Evolutionary conservation across 768 basidiomycete genomes (phyloP), one percentile per base, ranked within the genome.

Genomic region (Antrodiella citrinella): DNA sequence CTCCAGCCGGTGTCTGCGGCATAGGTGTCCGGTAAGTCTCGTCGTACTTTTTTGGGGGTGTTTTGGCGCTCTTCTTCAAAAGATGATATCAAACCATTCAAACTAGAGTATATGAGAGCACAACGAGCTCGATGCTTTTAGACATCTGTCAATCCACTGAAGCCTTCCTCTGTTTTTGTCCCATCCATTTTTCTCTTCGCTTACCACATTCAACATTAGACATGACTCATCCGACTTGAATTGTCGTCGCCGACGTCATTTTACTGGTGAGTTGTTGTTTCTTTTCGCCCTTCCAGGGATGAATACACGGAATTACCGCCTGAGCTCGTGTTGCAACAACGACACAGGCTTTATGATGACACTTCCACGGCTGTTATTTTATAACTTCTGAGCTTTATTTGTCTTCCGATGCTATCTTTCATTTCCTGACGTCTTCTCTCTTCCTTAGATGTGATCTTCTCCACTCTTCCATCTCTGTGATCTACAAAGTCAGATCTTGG

Each of bases 91-190:
- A 72, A 68, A 71, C 61, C 67, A 76, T 80, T 85, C 86, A 90
- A 90, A 90, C 86, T 90, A 90, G 86, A 89, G 86, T 90, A 82
- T 88, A 75, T 89, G 86, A 90, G 86, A 67, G 81, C 73, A 54
- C 55, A 58, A 4, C 35, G 4, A 66, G 76, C 78, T 70, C 83
- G 59, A 82, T 88, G 86, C 77, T 87, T 81, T 83, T 53, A 74
- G 53, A 65, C 75, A 70, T 73, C 76, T 77, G 71, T 75, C 72
- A 73, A 74, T 80, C 77, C 72, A 74, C 84, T 86, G 84, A 86
- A 63, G 52, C 58, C 49, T 23, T 44, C 48, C 15, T 13, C 13
- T 40, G 18, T 39, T 9, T 44, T 15, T 30, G 25, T 30, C 12
- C 22, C 13, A 9, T 25, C 10, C 24, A 38, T 39, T 4, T n/a